Conservation (phyloP, 352 stramenopile genomes). For the Peronosclerospora sorghi region DNA sequence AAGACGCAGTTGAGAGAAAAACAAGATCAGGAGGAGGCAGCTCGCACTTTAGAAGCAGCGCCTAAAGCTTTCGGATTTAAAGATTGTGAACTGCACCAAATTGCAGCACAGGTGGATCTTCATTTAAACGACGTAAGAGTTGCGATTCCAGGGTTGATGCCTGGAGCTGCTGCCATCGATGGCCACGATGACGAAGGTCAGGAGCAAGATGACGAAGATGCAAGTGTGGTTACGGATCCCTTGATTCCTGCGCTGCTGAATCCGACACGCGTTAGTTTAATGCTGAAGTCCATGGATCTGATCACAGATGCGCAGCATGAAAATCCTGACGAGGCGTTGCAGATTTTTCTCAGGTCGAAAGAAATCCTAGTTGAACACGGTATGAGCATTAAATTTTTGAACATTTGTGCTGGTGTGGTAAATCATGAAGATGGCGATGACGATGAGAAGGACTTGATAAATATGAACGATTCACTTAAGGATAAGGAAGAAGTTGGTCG, state of each 20-base stretch:
- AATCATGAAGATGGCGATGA: constrained; percentile 10
- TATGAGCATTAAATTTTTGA: constrained; percentile 36
- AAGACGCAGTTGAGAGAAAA: constrained; percentile 24
- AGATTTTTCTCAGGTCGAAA: constrained; percentile 35
- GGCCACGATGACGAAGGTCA: constrained; percentile 17
- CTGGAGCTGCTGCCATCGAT: constrained; percentile 13
- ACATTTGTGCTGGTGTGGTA: constrained; percentile 29
- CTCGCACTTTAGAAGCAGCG: not conserved
- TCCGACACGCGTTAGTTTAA: constrained; percentile 27
- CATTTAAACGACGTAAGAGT: constrained; percentile 35
- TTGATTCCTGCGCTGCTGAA: constrained; percentile 15
- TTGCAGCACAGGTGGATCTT: constrained; percentile 50
- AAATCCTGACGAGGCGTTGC: constrained; percentile 25
- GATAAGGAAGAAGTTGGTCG: constrained; percentile 12
- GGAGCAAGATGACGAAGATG: constrained; percentile 16
- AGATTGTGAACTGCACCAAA: constrained; percentile 45
- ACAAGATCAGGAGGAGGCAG: constrained; percentile 13
- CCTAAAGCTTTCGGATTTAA: constrained; percentile 40
- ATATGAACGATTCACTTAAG: constrained; percentile 21
- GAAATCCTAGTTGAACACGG: constrained; percentile 41
- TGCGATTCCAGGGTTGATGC: constrained; percentile 20
- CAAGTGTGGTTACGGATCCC: constrained; percentile 10
- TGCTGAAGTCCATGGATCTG: constrained; percentile 27
- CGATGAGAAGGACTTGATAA: constrained; percentile 1
- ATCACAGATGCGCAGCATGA: constrained; percentile 38